These are phyloP conservation scores for Inga leiocalycina DNA, from an alignment of 306 rosid species.

Conservation along the genomic window DNA sequence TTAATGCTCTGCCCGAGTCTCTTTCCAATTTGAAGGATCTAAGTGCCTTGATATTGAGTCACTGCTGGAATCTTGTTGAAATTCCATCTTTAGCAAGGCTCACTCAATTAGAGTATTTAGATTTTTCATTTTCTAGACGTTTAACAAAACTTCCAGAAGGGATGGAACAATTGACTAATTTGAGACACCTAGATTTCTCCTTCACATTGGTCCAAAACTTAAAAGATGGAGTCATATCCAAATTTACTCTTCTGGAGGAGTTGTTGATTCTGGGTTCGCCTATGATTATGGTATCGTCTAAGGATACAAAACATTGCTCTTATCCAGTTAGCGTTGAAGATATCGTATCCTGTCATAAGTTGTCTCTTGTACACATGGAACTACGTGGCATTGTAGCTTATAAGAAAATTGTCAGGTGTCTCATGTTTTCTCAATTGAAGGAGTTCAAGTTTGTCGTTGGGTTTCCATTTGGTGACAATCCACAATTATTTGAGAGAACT, in stretches of 20 bases:
- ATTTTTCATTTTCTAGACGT: constrained; percentile 17
- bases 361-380: background rate
- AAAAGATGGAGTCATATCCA: background rate
- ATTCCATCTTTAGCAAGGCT: background rate
- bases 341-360: background rate
- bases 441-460: background rate
- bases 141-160: constrained; percentile 18
- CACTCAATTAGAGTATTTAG: background rate
- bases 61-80: background rate
- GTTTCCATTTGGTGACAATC: background rate
- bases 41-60: background rate
- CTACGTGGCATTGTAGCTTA: background rate
- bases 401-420: background rate
- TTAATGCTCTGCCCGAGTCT: background rate
- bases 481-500: background rate
- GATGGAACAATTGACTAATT: constrained; percentile 1
- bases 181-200: constrained; percentile 28
- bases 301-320: no score
- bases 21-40: no score
- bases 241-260: background rate
- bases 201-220: background rate
- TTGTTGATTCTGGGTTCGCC: background rate
- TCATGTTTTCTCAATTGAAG: background rate
- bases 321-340: background rate
- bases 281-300: background rate